A percentile compares a stretch with the other conserved stretches of the same genome.
These are phyloP conservation scores for Exophiala viscosa DNA, from an alignment of 2,329 filamentous ascomycete species.

Conservation along the genomic window DNA sequence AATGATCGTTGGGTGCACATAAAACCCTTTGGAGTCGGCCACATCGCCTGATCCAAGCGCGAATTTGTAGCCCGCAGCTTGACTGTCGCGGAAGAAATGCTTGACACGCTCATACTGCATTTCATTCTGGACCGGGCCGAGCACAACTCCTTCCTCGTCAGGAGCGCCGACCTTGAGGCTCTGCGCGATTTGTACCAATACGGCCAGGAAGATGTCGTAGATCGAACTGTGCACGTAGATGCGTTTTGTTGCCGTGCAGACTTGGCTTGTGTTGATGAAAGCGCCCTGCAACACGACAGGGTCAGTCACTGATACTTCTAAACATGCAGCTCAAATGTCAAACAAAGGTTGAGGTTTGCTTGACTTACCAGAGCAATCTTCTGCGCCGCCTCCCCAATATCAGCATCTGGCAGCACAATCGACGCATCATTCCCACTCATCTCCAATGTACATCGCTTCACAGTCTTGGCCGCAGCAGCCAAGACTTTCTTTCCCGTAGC, in stretches of 20 bases:
- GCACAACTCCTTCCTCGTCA: constrained; percentile 42
- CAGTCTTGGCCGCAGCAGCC: constrained; percentile 50
- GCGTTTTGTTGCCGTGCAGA: constrained; percentile 53
- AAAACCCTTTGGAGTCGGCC: constrained; percentile 44
- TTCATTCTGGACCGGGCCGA: constrained; percentile 62
- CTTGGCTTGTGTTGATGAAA: constrained; percentile 58
- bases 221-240: constrained; percentile 57
- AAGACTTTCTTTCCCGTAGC: constrained; percentile 58
- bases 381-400: constrained; percentile 49
- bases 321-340: not conserved
- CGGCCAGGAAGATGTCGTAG: constrained; percentile 47
- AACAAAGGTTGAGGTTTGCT: not conserved
- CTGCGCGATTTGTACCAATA: constrained; percentile 40
- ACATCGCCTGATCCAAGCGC: constrained; percentile 46
- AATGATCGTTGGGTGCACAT: constrained; percentile 48
- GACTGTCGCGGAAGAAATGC: constrained; percentile 53
- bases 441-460: constrained; percentile 61
- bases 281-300: constrained; percentile 33
- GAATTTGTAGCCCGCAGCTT: constrained; percentile 53
- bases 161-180: constrained; percentile 30
- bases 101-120: constrained; percentile 62
- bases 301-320: not conserved
- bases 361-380: constrained; percentile 43
- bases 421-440: constrained; percentile 60
- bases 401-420: constrained; percentile 56